Conservation (phyloP, 768 basidiomycete species). For the Lyophyllum decastes region DNA sequence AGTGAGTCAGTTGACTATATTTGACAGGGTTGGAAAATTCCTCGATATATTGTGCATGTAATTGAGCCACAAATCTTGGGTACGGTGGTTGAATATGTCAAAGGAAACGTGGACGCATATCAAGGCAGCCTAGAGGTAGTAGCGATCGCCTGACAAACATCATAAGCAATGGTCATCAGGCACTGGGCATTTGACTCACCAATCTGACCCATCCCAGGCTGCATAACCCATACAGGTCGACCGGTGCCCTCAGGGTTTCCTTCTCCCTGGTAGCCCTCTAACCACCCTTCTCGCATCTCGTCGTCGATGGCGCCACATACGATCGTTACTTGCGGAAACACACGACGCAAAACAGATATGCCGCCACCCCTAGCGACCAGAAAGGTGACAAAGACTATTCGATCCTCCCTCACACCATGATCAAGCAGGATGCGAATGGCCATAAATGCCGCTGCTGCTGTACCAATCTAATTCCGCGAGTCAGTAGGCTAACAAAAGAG, state of each 20-base stretch:
- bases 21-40: constrained; percentile 1
- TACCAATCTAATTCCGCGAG: constrained; percentile 67
- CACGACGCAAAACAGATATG: constrained; percentile 70
- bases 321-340: constrained; percentile 85
- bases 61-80: background rate
- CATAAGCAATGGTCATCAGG: constrained; percentile 10
- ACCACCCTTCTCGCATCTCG: constrained; percentile 73
- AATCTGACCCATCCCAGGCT: constrained; percentile 89
- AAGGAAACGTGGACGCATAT: background rate
- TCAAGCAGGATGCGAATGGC: constrained; percentile 91
- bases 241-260: constrained; percentile 50
- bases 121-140: constrained; percentile 30
- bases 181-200: constrained; percentile 33
- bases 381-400: constrained; percentile 89
- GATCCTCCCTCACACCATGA: constrained; percentile 83
- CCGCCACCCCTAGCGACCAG: constrained; percentile 85
- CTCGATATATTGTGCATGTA: background rate
- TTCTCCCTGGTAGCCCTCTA: constrained; percentile 56
- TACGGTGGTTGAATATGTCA: background rate
- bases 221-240: constrained; percentile 77
- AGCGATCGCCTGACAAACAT: constrained; percentile 36
- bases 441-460: constrained; percentile 93
- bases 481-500: background rate
- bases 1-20: background rate
- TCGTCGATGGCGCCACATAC: constrained; percentile 86